A percentile compares a stretch with the other conserved stretches of the same genome.
Conservation (phyloP, 78 protist species). For the Diacronema lutheri region DNA sequence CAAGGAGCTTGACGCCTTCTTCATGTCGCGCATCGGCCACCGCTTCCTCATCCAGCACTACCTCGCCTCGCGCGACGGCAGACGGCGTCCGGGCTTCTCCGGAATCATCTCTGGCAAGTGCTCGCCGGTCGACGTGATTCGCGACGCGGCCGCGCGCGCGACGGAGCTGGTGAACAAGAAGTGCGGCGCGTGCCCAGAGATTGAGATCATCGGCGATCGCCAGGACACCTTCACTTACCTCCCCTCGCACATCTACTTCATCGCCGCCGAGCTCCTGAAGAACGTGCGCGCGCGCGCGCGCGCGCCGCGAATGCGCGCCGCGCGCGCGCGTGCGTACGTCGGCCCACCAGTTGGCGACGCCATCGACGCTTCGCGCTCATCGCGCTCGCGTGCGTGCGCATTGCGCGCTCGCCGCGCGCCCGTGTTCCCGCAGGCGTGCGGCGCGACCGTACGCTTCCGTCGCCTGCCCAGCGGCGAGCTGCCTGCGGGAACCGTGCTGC, state of each 20-base stretch:
- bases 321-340: too few species aligned
- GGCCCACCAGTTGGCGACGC: too few species aligned
- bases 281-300: background rate
- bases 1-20: background rate
- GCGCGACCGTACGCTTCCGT: background rate
- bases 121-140: background rate
- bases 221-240: background rate
- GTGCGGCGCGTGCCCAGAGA: background rate
- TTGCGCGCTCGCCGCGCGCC: too few species aligned
- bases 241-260: background rate
- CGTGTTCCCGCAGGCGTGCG: too few species aligned
- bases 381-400: too few species aligned
- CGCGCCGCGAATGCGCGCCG: too few species aligned
- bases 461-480: background rate
- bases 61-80: background rate
- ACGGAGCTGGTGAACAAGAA: too few species aligned
- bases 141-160: too few species aligned
- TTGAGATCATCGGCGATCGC: background rate
- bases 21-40: background rate
- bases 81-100: background rate
- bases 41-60: slow-evolving; percentile 13
- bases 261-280: background rate
- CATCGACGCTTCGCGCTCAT: too few species aligned
- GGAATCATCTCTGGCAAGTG: background rate
- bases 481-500: too few species aligned